Evolutionary conservation across 805 yeast species (phyloP).

Genomic region (Yamadazyma phyllophila): DNA sequence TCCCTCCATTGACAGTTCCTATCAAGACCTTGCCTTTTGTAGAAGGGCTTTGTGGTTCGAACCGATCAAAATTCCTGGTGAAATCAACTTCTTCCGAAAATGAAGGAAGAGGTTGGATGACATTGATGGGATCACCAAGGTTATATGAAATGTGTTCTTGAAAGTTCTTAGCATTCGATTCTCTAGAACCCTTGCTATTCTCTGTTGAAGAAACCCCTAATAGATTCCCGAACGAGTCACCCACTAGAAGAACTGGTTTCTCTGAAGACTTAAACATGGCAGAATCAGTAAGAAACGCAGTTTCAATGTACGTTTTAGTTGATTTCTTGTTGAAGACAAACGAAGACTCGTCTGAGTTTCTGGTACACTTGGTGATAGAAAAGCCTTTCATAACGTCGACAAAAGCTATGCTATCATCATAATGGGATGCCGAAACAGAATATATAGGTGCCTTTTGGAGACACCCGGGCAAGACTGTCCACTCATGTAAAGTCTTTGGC

Average conservation of each 20-base stretch:
- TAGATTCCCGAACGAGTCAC: slow-evolving; percentile 32
- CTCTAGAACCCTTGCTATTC: background rate
- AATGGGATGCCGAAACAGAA: slow-evolving; percentile 7
- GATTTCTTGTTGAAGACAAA: slow-evolving; percentile 1
- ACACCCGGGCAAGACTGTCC: slow-evolving; percentile 14
- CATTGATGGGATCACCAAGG: slow-evolving; percentile 30
- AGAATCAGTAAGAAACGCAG: slow-evolving; percentile 6
- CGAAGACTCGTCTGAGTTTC: no score
- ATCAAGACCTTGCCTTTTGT: slow-evolving; percentile 14
- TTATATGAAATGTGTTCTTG: slow-evolving; percentile 18
- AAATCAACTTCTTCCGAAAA: slow-evolving; percentile 4
- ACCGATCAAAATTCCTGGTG: slow-evolving; percentile 7
- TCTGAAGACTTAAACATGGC: background rate
- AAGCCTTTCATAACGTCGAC: slow-evolving; percentile 22
- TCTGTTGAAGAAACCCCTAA: slow-evolving; percentile 8
- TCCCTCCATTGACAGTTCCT: slow-evolving; percentile 31
- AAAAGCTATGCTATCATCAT: slow-evolving; percentile 7
- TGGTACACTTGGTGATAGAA: background rate
- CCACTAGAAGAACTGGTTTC: slow-evolving; percentile 13
- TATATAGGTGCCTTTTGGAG: slow-evolving; percentile 12
- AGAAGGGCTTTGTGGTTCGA: background rate
- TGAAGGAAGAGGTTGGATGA: slow-evolving; percentile 12
- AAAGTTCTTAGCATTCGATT: slow-evolving; percentile 2
- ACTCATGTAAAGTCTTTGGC: slow-evolving; percentile 7
- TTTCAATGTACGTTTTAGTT: background rate